Percentiles rank a stretch among this genome's conserved stretches.
These are phyloP conservation scores for Prunus armeniaca DNA, from an alignment of 306 rosid genomes.

Conservation along the genomic window DNA sequence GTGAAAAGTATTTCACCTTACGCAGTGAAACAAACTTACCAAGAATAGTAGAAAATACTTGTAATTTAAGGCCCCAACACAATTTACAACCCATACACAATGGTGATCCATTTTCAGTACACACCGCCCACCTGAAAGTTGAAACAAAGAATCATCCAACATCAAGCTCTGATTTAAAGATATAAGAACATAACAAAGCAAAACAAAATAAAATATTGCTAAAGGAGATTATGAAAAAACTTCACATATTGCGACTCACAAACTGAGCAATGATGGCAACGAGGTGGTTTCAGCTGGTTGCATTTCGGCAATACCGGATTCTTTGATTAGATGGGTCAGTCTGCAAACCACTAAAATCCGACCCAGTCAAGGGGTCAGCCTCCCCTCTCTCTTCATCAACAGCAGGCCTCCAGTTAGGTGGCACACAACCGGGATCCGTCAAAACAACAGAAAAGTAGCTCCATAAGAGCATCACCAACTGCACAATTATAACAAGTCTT, in stretches of 20 bases:
- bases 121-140: constrained; percentile 83
- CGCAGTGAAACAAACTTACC: constrained; percentile 50
- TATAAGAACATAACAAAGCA: not conserved
- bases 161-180: not conserved
- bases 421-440: constrained; percentile 93
- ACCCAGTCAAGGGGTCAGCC: constrained; percentile 70
- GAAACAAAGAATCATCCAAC: constrained; percentile 20
- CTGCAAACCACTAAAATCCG: constrained; percentile 48
- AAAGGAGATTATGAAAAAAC: not conserved
- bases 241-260: constrained; percentile 53
- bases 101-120: constrained; percentile 99
- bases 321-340: constrained; percentile 53
- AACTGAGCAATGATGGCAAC: constrained; percentile 98
- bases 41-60: constrained; percentile 90
- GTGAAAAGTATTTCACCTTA: not conserved
- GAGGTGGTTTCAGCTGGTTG: constrained; percentile 83
- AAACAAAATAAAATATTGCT: not conserved
- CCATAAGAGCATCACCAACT: constrained; percentile 95
- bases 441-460: constrained; percentile 93
- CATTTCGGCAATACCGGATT: constrained; percentile 83
- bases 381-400: constrained; percentile 94
- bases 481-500: constrained; percentile 33
- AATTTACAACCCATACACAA: constrained; percentile 98
- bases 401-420: constrained; percentile 89
- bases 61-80: constrained; percentile 95